Evolutionary conservation across 2,329 filamentous ascomycete genomes (phyloP), one percentile per base, ranked within the genome.

Genomic region (Coleophoma cylindrospora): DNA sequence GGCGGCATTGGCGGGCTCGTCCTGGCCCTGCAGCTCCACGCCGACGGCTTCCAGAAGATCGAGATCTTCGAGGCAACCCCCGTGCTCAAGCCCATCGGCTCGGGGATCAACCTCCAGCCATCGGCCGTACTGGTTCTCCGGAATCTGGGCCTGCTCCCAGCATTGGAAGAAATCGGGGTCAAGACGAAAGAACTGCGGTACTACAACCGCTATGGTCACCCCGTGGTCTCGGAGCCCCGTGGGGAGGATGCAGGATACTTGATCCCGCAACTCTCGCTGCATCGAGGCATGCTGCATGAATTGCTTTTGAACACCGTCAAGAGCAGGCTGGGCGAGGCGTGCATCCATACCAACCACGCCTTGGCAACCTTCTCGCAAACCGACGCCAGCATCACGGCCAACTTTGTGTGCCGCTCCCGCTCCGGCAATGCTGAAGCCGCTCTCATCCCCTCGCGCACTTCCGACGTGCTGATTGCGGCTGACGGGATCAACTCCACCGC

Each of bases 51-150:
- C 53, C 69, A 59, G n/a, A 63, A 73, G 56, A 68, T 74, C 45
- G 58, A 68, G 40, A 63, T 74, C 21, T 74, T 69, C 55, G 72
- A 74, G 53, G 66, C 71, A 2, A 66, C 68, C 8, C 63, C 63
- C 2, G 61, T 64, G n/a, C 62, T 74, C 9, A 70, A 68, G 7
- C 69, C 69, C 7, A 62, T 74, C 6, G 71, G 72, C 6, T 70
- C 73, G 1, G 71, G 71, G 4, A 74, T 75, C 58, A 74, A 74
- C 47, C 66, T 74, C 2, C 72, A 74, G 50, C 71, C 71, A 0
- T 71, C 70, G 4, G 71, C 72, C 2, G 70, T 73, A 0, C 58
- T 74, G 8, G 69, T 74, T 21, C 59, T 74, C 21, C 64, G 70
- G 12, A 71, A 74, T 37, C 60, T 73, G 1, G 71, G 72, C 4